Evolutionary conservation across 2,329 filamentous ascomycete genomes (phyloP).

Genomic region (Phaeosphaeriaceae sp.): DNA sequence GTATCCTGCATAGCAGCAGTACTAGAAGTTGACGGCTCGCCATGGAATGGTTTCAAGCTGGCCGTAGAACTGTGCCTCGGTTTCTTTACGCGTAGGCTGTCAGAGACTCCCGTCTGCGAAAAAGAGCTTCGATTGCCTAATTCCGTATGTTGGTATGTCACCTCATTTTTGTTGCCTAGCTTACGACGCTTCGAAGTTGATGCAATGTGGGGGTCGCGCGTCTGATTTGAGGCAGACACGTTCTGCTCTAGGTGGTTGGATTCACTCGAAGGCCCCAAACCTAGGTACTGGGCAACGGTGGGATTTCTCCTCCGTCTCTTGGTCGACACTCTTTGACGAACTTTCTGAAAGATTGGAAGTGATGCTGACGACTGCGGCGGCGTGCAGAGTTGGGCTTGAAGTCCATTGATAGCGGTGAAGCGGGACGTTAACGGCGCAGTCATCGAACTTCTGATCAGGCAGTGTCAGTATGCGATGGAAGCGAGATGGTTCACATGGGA

Average conservation of each 20-base stretch:
- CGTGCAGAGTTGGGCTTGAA: slow-evolving; percentile 7
- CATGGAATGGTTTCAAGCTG: neutral
- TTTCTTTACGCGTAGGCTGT: slow-evolving; percentile 22
- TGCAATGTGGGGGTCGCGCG: neutral
- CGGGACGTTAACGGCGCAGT: slow-evolving; percentile 12
- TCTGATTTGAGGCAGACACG: slow-evolving; percentile 6
- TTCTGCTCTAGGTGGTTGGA: slow-evolving; percentile 25
- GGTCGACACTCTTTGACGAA: neutral
- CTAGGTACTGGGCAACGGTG: slow-evolving; percentile 37
- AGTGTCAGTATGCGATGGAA: neutral
- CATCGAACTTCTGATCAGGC: slow-evolving; percentile 4
- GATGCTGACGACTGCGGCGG: slow-evolving; percentile 16
- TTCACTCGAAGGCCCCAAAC: slow-evolving; percentile 25
- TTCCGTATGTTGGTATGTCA: neutral
- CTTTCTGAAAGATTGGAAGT: slow-evolving; percentile 6
- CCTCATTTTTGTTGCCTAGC: neutral
- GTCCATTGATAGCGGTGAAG: slow-evolving; percentile 38
- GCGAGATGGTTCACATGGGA: neutral
- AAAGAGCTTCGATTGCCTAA: neutral
- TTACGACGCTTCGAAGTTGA: neutral
- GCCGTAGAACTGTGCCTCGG: slow-evolving; percentile 2
- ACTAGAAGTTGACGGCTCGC: neutral
- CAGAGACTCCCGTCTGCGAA: slow-evolving; percentile 12
- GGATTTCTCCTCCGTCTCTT: slow-evolving; percentile 25
- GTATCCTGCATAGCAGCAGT: neutral